These are phyloP conservation scores for Boletus semigastroideus DNA, from an alignment of 1,284 basidiomycete species.

Conservation along the genomic window DNA sequence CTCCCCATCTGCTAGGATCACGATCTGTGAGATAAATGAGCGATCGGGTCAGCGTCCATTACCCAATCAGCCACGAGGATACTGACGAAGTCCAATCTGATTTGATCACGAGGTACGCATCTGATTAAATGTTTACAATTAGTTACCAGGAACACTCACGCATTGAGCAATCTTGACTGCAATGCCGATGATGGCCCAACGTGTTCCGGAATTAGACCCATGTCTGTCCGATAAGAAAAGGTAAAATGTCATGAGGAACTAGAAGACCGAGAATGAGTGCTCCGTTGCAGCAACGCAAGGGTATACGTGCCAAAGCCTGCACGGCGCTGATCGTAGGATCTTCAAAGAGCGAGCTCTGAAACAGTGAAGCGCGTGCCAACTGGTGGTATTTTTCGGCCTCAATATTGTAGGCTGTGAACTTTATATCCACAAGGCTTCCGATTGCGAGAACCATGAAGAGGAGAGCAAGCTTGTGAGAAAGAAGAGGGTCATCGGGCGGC, in stretches of 20 bases:
- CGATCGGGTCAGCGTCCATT: constrained; percentile 15
- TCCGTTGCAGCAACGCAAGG: not conserved
- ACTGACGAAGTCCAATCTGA: constrained; percentile 75
- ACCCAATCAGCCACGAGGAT: constrained; percentile 5
- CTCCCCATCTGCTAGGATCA: constrained; percentile 66
- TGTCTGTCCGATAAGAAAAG: constrained; percentile 73
- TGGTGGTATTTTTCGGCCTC: constrained; percentile 81
- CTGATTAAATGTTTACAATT: constrained; percentile 1
- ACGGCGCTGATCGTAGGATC: constrained; percentile 72
- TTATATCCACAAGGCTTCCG: constrained; percentile 67
- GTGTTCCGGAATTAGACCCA: constrained; percentile 66
- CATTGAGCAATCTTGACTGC: constrained; percentile 76
- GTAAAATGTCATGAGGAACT: constrained; percentile 79
- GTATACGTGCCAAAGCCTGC: constrained; percentile 59
- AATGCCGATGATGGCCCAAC: constrained; percentile 77
- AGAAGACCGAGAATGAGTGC: constrained; percentile 14
- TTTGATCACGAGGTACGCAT: constrained; percentile 10
- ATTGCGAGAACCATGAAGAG: constrained; percentile 77
- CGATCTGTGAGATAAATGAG: constrained; percentile 49
- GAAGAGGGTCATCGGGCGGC: constrained; percentile 54
- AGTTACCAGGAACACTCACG: constrained; percentile 46
- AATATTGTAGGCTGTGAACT: constrained; percentile 62
- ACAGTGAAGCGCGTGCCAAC: constrained; percentile 68
- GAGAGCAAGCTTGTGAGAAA: constrained; percentile 66
- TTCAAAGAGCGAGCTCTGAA: constrained; percentile 69